Conservation (phyloP, 2,329 filamentous ascomycete genomes). For the Claviceps sorghi region DNA sequence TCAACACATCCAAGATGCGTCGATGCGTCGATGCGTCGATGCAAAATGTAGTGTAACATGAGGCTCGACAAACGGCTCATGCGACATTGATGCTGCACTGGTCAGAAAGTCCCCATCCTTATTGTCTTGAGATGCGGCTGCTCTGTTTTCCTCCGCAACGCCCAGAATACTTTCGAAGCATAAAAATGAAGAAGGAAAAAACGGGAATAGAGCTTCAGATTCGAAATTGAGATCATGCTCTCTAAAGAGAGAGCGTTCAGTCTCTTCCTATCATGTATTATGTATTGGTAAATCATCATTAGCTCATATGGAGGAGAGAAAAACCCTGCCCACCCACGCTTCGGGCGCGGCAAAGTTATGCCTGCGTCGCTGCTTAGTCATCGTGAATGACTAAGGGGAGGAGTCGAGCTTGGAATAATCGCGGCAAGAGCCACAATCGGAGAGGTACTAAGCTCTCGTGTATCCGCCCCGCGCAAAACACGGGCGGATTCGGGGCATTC, state of each 20-base stretch:
- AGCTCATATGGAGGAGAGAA: conserved; percentile 29
- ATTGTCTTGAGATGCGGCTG: neutral
- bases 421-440: neutral
- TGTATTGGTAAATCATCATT: conserved; percentile 42
- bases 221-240: conserved; percentile 47
- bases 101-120: neutral
- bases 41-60: neutral
- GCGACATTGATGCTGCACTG: neutral
- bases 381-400: neutral
- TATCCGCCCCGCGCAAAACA: neutral
- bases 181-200: neutral
- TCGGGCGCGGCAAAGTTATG: neutral
- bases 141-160: neutral
- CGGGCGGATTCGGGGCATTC: neutral
- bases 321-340: neutral
- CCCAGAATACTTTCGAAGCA: neutral
- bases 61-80: no score
- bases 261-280: conserved; percentile 55
- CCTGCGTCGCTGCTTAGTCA: conserved; percentile 1
- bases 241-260: conserved; percentile 41
- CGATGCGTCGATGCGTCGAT: neutral
- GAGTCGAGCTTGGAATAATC: neutral
- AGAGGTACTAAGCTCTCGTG: neutral
- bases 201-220: conserved; percentile 40
- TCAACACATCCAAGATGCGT: neutral